phyloP scores from a whole-genome alignment of 331 rosid species.

The Erythrophleum ivorense region DNA sequence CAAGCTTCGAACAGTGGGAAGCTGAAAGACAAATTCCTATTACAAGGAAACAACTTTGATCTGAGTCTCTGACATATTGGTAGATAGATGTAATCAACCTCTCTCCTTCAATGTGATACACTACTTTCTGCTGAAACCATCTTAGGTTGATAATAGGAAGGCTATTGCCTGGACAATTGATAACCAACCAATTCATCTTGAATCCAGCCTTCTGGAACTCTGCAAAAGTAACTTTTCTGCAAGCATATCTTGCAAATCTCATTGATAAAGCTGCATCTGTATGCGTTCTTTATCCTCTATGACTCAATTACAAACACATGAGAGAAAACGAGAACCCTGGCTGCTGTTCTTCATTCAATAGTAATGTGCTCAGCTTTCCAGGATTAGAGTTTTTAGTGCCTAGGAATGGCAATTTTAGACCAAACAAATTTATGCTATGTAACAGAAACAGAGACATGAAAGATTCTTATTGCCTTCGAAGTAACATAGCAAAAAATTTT shows the following conservation, averaged over 20 bases:
- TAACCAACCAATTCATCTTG: slow-evolving; percentile 22
- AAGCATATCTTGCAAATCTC: slow-evolving; percentile 23
- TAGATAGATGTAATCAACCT: slow-evolving; percentile 12
- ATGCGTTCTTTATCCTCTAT: not conserved
- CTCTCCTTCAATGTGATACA: not conserved
- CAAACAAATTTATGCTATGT: not conserved
- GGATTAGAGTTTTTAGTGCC: not conserved
- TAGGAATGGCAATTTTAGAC: not conserved
- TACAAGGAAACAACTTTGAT: slow-evolving; percentile 1
- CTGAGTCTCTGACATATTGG: not conserved
- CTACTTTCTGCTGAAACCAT: slow-evolving; percentile 3
- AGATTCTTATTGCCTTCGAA: not conserved
- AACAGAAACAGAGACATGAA: not conserved
- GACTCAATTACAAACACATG: not conserved
- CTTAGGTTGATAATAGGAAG: slow-evolving; percentile 3
- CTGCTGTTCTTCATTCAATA: not conserved
- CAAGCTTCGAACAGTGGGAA: slow-evolving; percentile 1
- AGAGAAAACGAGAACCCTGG: not conserved
- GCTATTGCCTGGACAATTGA: not conserved
- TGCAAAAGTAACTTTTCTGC: slow-evolving; percentile 12
- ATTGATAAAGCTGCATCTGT: slow-evolving; percentile 1
- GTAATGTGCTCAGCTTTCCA: not conserved
- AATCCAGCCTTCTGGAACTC: slow-evolving; percentile 7
- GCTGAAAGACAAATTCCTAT: slow-evolving; percentile 29
- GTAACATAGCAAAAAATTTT: not conserved